Percentiles rank a stretch among this genome's conserved stretches.
These are phyloP conservation scores for Rhodotorula paludigena DNA, from an alignment of 768 basidiomycete species.

Conservation along the genomic window DNA sequence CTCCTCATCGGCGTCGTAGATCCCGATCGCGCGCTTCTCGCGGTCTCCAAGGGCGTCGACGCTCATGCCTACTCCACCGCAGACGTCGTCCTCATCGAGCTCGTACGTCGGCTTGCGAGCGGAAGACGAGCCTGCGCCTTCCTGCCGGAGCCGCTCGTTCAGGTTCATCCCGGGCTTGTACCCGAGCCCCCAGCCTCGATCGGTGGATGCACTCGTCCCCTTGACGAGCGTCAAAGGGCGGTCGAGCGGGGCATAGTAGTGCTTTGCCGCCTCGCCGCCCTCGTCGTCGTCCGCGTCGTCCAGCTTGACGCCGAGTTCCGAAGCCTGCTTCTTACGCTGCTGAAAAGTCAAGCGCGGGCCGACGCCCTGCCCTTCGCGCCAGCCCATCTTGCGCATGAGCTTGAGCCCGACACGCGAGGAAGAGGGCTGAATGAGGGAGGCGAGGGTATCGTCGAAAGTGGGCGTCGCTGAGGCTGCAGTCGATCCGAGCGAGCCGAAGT, in stretches of 20 bases:
- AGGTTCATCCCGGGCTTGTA: slow-evolving; percentile 58
- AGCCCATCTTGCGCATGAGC: slow-evolving; percentile 91
- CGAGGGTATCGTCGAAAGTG: slow-evolving; percentile 52
- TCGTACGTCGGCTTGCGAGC: slow-evolving; percentile 5
- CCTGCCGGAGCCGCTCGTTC: neutral
- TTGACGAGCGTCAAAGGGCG: slow-evolving; percentile 59
- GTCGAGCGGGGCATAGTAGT: slow-evolving; percentile 80
- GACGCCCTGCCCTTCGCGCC: slow-evolving; percentile 86
- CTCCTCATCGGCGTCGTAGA: slow-evolving; percentile 57
- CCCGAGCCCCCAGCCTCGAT: slow-evolving; percentile 74
- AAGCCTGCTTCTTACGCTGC: slow-evolving; percentile 59
- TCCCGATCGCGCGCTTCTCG: slow-evolving; percentile 61
- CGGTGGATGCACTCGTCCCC: slow-evolving; percentile 55
- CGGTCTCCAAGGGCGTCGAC: slow-evolving; percentile 46
- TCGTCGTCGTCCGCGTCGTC: slow-evolving; percentile 51
- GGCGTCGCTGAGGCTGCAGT: neutral
- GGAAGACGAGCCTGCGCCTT: slow-evolving; percentile 1
- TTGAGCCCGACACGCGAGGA: slow-evolving; percentile 76
- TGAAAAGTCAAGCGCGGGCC: slow-evolving; percentile 78
- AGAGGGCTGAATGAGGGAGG: slow-evolving; percentile 66
- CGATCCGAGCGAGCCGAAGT: slow-evolving; percentile 9
- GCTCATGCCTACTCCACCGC: slow-evolving; percentile 65
- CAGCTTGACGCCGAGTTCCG: slow-evolving; percentile 30
- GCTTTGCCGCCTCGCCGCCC: slow-evolving; percentile 65
- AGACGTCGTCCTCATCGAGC: slow-evolving; percentile 72